Base-by-base conservation (phyloP, 83 land plant species). In the Thuja plicata region DNA sequence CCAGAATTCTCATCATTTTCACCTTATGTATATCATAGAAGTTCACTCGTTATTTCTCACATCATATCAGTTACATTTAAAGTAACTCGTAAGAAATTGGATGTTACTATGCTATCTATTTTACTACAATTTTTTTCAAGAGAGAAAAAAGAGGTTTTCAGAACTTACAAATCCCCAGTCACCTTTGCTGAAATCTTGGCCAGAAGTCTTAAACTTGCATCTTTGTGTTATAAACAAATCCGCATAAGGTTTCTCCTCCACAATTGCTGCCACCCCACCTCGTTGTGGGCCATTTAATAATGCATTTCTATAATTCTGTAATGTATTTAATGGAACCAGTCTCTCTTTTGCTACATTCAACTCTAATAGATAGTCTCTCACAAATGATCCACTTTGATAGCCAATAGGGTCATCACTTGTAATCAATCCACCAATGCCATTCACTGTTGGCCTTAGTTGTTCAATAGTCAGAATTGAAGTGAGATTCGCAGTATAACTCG, bases 101-200 rank as follows among this genome's bases (percentile, higher is more conserved):
- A 66, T 66, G 30, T 66, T 7, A 10, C 30, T 66, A 66, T 6
- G 73, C n/a, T 76, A 76, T 35, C 79, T 40, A 76, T 35, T 76
- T 76, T 40, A 76, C 17, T 34, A 76, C 19, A 12, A 76, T 12
- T 7, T 32, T 34, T 76, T 32, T 32, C 13, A 76, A 76, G 30
- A 84, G 30, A 30, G 86, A 0, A 43, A 84, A 84, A 46, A 48
- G 24, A 19, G 35, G 43, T 11, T 54, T 54, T 83, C 79, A 8
- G 11, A 89, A 96, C 99, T 94, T 92, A 97, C 99, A 91, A 98
- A 98, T 88, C 99, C 99, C 99, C 99, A 98, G 81, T 97, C 98
- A 87, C 96, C 93, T 89, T 96, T 95, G 16, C 98, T 97, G 91
- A 98, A 98, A 89, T 96, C 96, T 84, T 88, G 95, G 41, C 99